Evolutionary conservation across 2,329 filamentous ascomycete species (phyloP), one percentile per base, ranked within the genome.

Genomic region (Talaromyces sp.): DNA sequence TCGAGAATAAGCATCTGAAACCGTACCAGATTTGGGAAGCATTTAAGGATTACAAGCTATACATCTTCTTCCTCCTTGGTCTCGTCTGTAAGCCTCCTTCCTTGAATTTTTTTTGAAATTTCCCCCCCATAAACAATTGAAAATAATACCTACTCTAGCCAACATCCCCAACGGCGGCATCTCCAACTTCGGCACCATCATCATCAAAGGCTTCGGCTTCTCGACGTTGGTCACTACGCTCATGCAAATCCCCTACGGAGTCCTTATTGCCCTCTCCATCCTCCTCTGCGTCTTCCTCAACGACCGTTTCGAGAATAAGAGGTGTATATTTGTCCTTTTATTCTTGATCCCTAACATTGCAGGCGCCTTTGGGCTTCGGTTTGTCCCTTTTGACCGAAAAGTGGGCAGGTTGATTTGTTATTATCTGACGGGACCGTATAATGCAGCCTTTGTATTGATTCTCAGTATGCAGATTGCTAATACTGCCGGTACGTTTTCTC

Each of bases 261-360:
- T 76, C 60, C 61, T 82, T 36, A 81, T 80, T 50, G 77, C 78
- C 33, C 63, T 82, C 19, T 81, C 75, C 0, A 81, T 82, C 58
- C 65, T 81, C 3, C 66, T 66, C 5, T 80, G 78, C 57, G 77
- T 80, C 5, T 79, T 73, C 55, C 63, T 79, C 3, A 81, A 81
- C 59, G 74, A 80, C 62, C 73, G 76, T 40, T 76, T 76, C 52
- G 66, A 75, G 45, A 77, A 78, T 61, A 70, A 73, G n/a, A 75
- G 81, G 10, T 81, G 80, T 46, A 67, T 81, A 17, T 81, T 85
- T 59, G 76, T 83, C 36, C 70, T 81, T 2, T 63, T 83, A 1
- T 85, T 84, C 64, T 77, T 85, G 61, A 64, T 81, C n/a, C 83
- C 82, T 1, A 85, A 84, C 39, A 79, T 86, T 60, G 78, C 79